Conservation (phyloP, 177 flowering plant species). For the Telopea speciosissima region DNA sequence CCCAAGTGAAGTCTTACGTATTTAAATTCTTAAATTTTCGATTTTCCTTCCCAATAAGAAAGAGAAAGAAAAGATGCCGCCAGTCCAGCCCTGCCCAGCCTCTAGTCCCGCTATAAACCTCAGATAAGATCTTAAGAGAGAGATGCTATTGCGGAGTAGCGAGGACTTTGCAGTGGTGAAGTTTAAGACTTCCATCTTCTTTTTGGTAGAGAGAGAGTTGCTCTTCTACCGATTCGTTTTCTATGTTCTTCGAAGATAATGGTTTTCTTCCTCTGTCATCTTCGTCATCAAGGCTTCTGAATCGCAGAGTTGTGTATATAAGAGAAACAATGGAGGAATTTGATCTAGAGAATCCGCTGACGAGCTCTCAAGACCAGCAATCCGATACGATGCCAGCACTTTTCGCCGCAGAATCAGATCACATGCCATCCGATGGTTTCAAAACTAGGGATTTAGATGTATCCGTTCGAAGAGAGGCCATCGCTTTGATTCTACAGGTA, state of each 20-base stretch:
- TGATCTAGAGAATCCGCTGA: slow-evolving; percentile 58
- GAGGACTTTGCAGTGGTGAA: neutral
- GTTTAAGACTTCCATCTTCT: neutral
- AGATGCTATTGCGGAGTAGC: no score
- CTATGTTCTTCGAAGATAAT: neutral
- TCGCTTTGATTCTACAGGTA: slow-evolving; percentile 43
- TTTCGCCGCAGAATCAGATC: slow-evolving; percentile 47
- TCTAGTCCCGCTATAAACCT: no score
- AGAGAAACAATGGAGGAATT: slow-evolving; percentile 20
- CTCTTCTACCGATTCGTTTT: no score
- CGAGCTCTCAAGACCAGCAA: slow-evolving; percentile 16
- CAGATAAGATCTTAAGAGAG: no score
- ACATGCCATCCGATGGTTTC: slow-evolving; percentile 39
- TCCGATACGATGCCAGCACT: slow-evolving; percentile 26
- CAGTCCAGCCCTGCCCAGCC: neutral
- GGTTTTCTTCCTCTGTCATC: neutral
- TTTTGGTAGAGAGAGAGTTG: neutral
- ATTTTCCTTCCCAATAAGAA: neutral
- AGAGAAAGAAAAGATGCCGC: neutral
- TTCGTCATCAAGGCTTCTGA: neutral
- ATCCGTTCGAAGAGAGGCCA: slow-evolving; percentile 29
- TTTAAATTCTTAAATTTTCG: neutral
- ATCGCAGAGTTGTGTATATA: neutral
- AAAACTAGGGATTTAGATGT: slow-evolving; percentile 11
- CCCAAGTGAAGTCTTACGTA: neutral